These are phyloP conservation scores for Ulota crispa DNA, from an alignment of 225 moss, liverwort and hornwort species.

Conservation along the genomic window DNA sequence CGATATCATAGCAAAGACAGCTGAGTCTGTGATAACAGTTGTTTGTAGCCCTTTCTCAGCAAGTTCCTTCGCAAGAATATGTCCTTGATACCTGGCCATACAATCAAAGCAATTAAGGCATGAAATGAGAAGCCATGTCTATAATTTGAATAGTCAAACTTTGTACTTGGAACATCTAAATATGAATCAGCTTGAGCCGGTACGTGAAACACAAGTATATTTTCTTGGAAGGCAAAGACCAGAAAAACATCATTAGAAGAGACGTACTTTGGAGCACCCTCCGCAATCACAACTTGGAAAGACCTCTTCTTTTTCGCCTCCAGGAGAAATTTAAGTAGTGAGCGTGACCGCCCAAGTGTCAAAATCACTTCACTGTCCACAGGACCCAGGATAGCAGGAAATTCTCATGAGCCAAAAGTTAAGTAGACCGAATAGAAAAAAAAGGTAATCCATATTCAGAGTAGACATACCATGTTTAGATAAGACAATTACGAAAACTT, in stretches of 20 bases:
- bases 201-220: background rate
- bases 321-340: constrained; percentile 82
- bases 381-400: constrained; percentile 9
- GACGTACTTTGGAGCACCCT: constrained; percentile 91
- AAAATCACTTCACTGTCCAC: constrained; percentile 90
- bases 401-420: background rate
- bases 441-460: background rate
- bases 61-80: constrained; percentile 86
- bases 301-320: constrained; percentile 98
- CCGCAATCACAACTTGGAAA: constrained; percentile 98
- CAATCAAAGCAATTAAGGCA: background rate
- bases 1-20: constrained; percentile 98
- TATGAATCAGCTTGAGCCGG: background rate
- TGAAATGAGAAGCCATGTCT: background rate
- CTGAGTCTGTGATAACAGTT: constrained; percentile 94
- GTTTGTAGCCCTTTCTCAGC: constrained; percentile 86
- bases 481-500: background rate
- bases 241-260: background rate
- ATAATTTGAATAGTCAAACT: background rate
- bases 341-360: constrained; percentile 93
- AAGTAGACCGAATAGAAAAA: background rate
- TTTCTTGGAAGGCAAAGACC: background rate
- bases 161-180: constrained; percentile 4
- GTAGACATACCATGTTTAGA: background rate
- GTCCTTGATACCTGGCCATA: constrained; percentile 77